Evolutionary conservation across 208 protist genomes (phyloP).

Genomic region (Leishmania braziliensis): DNA sequence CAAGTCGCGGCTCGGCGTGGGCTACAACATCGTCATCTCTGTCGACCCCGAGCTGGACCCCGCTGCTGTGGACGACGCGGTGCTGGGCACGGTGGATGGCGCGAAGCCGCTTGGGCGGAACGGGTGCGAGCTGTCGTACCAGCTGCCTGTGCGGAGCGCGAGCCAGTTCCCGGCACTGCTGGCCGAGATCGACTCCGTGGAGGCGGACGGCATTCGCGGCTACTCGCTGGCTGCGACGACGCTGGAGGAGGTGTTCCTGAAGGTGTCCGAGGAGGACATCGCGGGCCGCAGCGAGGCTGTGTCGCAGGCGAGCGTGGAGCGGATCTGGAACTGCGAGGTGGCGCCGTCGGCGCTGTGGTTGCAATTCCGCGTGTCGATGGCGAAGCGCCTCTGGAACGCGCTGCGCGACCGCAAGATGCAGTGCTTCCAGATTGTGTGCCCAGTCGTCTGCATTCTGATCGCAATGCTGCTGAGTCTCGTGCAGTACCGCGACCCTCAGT

Average conservation of each 20-base stretch:
- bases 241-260: slow-evolving; percentile 79
- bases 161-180: slow-evolving; percentile 43
- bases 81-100: slow-evolving; percentile 20
- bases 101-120: slow-evolving; percentile 30
- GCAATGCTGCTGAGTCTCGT: slow-evolving; percentile 66
- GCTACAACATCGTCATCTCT: slow-evolving; percentile 48
- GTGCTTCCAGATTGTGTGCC: slow-evolving; percentile 79
- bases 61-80: slow-evolving; percentile 24
- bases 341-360: slow-evolving; percentile 17
- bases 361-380: slow-evolving; percentile 61
- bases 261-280: slow-evolving; percentile 19
- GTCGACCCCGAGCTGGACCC: slow-evolving; percentile 37
- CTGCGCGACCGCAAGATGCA: slow-evolving; percentile 67
- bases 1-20: slow-evolving; percentile 51
- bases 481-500: slow-evolving; percentile 29
- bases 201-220: slow-evolving; percentile 37
- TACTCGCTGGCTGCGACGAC: slow-evolving; percentile 72
- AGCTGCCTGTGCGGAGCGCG: slow-evolving; percentile 42
- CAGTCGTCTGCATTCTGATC: slow-evolving; percentile 62
- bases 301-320: not conserved
- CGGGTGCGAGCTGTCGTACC: slow-evolving; percentile 42
- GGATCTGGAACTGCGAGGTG: slow-evolving; percentile 10
- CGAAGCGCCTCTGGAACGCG: slow-evolving; percentile 56
- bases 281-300: slow-evolving; percentile 68
- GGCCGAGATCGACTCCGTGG: slow-evolving; percentile 59